Evolutionary conservation across 1,139 yeast species (phyloP).

Genomic region (Candida neerlandica): DNA sequence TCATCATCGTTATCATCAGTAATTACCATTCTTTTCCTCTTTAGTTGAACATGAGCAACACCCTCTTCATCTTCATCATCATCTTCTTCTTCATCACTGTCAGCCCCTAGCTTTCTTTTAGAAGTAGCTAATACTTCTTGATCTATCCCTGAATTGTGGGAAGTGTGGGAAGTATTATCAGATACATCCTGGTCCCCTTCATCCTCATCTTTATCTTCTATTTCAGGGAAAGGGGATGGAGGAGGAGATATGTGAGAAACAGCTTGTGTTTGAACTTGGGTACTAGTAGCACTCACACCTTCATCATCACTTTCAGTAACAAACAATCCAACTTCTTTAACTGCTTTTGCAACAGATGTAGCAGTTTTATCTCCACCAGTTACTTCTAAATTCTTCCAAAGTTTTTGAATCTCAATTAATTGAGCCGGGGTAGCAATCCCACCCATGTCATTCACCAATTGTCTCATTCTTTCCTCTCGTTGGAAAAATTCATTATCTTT

Average conservation of each 20-base stretch:
- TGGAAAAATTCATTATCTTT: slow-evolving; percentile 55
- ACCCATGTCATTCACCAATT: slow-evolving; percentile 37
- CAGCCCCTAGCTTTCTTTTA: slow-evolving; percentile 7
- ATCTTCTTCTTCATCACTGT: no score
- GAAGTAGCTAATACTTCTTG: slow-evolving; percentile 14
- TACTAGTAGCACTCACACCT: slow-evolving; percentile 10
- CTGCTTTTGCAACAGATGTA: slow-evolving; percentile 28
- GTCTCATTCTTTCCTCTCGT: slow-evolving; percentile 58
- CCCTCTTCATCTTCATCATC: slow-evolving; percentile 16
- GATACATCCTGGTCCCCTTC: slow-evolving; percentile 3
- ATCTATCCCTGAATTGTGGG: slow-evolving; percentile 17
- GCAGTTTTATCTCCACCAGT: slow-evolving; percentile 18
- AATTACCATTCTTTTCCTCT: slow-evolving; percentile 19
- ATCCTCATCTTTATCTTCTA: slow-evolving; percentile 9
- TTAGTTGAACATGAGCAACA: slow-evolving; percentile 10
- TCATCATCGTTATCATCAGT: slow-evolving; percentile 32
- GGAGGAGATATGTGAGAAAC: background rate
- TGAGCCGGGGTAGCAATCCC: slow-evolving; percentile 44
- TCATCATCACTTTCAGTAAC: slow-evolving; percentile 22
- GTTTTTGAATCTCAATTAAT: slow-evolving; percentile 38
- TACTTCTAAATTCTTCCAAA: slow-evolving; percentile 36
- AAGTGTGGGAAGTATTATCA: slow-evolving; percentile 9
- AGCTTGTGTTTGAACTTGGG: background rate
- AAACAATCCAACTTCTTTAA: slow-evolving; percentile 21
- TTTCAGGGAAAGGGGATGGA: background rate